Conservation (phyloP, 306 rosid genomes). For the Notholithocarpus densiflorus region DNA sequence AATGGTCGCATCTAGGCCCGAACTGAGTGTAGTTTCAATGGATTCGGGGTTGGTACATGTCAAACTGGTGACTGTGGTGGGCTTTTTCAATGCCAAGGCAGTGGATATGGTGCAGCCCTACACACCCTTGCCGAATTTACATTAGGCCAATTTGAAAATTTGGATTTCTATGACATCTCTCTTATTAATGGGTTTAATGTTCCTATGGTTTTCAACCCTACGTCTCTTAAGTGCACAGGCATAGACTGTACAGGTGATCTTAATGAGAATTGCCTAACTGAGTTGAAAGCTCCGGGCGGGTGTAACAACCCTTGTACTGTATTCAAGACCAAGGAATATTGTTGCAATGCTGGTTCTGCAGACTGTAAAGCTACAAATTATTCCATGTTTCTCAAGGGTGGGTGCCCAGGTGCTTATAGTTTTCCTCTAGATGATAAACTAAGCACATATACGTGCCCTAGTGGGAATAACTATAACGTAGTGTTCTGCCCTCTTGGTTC, state of each 20-base stretch:
- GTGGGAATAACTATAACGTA: conserved; percentile 29
- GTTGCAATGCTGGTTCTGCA: conserved; percentile 12
- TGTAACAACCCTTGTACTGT: conserved; percentile 50
- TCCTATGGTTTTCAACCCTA: not conserved
- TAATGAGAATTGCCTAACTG: conserved; percentile 44
- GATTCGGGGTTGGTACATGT: conserved; percentile 38
- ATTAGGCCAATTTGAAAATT: conserved; percentile 34
- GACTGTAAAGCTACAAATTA: conserved; percentile 24
- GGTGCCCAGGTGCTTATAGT: conserved; percentile 44
- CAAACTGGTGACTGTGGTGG: conserved; percentile 59
- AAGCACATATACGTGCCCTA: not conserved
- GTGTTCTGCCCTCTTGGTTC: conserved; percentile 26
- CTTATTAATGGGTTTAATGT: not conserved
- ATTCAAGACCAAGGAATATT: conserved; percentile 35
- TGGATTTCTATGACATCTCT: conserved; percentile 50
- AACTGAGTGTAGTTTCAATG: conserved; percentile 59
- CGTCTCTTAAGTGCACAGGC: not conserved
- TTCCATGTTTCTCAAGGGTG: conserved; percentile 29
- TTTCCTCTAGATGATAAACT: conserved; percentile 24
- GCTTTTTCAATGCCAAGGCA: conserved; percentile 32
- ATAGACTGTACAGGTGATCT: conserved; percentile 22
- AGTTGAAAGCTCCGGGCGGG: conserved; percentile 37
- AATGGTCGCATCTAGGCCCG: conserved; percentile 60
- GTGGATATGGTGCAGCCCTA: conserved; percentile 36
- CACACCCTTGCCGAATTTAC: conserved; percentile 57